phyloP scores from a whole-genome alignment of 768 basidiomycete genomes.

The Lepiota brunneoincarnata region DNA sequence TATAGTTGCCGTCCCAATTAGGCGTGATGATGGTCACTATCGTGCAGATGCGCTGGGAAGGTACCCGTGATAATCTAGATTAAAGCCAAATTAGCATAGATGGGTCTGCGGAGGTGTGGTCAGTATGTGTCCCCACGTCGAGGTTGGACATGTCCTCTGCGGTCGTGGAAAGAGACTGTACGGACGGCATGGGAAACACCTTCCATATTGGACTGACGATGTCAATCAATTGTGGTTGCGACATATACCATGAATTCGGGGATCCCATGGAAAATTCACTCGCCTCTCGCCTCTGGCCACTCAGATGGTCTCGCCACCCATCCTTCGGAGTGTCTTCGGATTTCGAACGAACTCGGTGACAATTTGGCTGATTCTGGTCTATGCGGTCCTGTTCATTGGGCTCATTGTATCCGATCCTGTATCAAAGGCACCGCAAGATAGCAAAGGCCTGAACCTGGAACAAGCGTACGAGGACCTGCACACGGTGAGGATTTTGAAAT shows the following conservation, averaged over 20 bases:
- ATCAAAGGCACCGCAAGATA: constrained; percentile 11
- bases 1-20: too few species aligned
- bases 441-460: constrained; percentile 10
- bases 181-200: too few species aligned
- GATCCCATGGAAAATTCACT: neutral
- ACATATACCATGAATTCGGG: neutral
- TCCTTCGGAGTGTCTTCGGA: constrained; percentile 2
- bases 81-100: too few species aligned
- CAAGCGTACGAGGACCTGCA: constrained; percentile 15
- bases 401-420: constrained; percentile 11
- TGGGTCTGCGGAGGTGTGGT: too few species aligned
- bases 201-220: too few species aligned
- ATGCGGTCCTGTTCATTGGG: constrained; percentile 3
- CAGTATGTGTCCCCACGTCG: too few species aligned
- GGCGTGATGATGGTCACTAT: too few species aligned
- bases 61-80: too few species aligned
- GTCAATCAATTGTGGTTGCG: too few species aligned
- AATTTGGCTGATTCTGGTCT: neutral
- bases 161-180: too few species aligned
- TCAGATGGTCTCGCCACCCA: neutral
- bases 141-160: too few species aligned
- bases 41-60: too few species aligned
- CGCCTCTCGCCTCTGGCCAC: neutral
- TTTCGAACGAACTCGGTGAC: constrained; percentile 2
- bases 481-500: constrained; percentile 6